These are phyloP conservation scores for Hericium coralloides DNA, from an alignment of 768 basidiomycete genomes.

Conservation along the genomic window DNA sequence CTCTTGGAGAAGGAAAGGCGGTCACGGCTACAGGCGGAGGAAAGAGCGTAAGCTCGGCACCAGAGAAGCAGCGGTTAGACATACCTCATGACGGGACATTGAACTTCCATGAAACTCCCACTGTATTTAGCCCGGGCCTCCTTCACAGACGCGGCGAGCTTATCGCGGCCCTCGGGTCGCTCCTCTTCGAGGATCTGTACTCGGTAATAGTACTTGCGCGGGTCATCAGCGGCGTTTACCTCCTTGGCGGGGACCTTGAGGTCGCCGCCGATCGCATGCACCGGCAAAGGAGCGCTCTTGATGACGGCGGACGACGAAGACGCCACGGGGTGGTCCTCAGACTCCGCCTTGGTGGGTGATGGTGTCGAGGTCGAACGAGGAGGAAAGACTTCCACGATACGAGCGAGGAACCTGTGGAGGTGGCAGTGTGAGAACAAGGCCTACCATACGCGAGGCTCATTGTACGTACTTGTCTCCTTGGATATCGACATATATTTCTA, in stretches of 20 bases:
- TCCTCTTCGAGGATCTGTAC: conserved; percentile 74
- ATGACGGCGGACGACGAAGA: conserved; percentile 31
- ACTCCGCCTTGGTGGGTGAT: conserved; percentile 3
- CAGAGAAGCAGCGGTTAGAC: conserved; percentile 15
- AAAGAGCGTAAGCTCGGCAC: not conserved
- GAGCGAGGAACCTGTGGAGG: conserved; percentile 63
- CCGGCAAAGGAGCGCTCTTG: conserved; percentile 30
- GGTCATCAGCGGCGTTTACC: conserved; percentile 64
- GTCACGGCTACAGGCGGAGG: conserved; percentile 58
- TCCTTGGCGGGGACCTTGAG: conserved; percentile 69
- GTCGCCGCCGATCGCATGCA: conserved; percentile 72
- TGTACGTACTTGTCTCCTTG: conserved; percentile 75
- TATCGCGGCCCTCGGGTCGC: conserved; percentile 56
- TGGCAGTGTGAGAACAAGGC: conserved; percentile 8
- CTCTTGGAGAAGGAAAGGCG: conserved; percentile 94
- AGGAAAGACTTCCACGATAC: conserved; percentile 70
- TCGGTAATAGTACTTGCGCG: conserved; percentile 78
- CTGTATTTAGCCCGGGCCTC: conserved; percentile 53
- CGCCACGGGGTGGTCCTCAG: conserved; percentile 16
- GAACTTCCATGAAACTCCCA: conserved; percentile 78
- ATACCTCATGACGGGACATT: conserved; percentile 72
- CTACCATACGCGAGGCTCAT: not conserved
- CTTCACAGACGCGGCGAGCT: conserved; percentile 43
- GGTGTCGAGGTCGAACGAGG: conserved; percentile 25
- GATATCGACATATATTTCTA: conserved; percentile 83